Evolutionary conservation across 2,329 filamentous ascomycete species (phyloP).

Genomic region (Colletotrichum eleusines): DNA sequence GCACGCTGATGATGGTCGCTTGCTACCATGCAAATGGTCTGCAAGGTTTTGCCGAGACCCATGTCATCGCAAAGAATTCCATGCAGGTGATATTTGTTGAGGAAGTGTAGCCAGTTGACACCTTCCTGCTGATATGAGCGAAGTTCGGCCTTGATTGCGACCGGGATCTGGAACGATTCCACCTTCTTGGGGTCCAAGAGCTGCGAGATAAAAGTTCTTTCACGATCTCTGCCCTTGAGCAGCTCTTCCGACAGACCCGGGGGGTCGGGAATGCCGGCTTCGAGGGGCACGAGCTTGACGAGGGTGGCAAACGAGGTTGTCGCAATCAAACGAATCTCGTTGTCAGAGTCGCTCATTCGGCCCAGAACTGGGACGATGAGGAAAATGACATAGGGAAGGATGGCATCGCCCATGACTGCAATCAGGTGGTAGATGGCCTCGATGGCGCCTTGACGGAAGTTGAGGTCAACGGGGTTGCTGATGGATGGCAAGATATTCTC

Average conservation of each 20-base stretch:
- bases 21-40: conserved; percentile 97
- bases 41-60: conserved; percentile 97
- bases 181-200: conserved; percentile 98
- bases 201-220: conserved; percentile 96
- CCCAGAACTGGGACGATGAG: conserved; percentile 96
- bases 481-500: conserved; percentile 93
- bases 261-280: conserved; percentile 96
- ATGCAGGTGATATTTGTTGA: conserved; percentile 97
- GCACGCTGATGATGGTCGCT: conserved; percentile 96
- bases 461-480: conserved; percentile 88
- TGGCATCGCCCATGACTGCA: conserved; percentile 96
- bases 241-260: conserved; percentile 91
- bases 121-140: conserved; percentile 98
- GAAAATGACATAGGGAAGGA: conserved; percentile 98
- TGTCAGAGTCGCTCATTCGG: conserved; percentile 98
- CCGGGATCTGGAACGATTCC: conserved; percentile 91
- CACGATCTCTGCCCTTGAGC: conserved; percentile 89
- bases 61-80: conserved; percentile 99
- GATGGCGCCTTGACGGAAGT: conserved; percentile 91
- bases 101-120: conserved; percentile 98
- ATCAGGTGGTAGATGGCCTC: conserved; percentile 98
- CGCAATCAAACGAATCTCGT: conserved; percentile 92
- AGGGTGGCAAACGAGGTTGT: conserved; percentile 97
- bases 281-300: conserved; percentile 95
- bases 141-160: conserved; percentile 95